Evolutionary conservation across 2,329 filamentous ascomycete species (phyloP), one percentile per base, ranked within the genome.

Genomic region (Colletotrichum eleusines): DNA sequence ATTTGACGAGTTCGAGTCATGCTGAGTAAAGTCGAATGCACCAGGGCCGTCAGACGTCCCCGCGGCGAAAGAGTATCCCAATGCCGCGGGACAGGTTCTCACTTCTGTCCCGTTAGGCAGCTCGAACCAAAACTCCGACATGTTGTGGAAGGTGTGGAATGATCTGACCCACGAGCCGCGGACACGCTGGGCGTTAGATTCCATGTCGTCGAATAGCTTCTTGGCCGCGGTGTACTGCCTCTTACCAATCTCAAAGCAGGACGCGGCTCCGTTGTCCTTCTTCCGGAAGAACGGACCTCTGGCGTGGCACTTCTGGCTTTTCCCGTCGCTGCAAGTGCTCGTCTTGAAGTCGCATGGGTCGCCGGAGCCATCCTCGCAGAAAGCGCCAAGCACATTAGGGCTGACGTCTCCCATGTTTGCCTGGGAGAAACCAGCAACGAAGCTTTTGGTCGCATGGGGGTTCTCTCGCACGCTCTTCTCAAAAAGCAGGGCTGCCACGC

Each of bases 341-440:
- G 94, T 94, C 73, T 93, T 86, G 75, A 91, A 89, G 73, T 87
- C 89, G 80, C 92, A 95, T 77, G 86, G 82, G 74, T 88, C 80
- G 16, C 91, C 91, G 1, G 92, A 89, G 5, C 92, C 93, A 79
- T 95, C 94, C 76, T 97, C 94, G 75, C 95, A 97, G 84, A 90
- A 96, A 5, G 94, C 93, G 3, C 94, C 95, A 1, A 93, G 85
- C 0, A 93, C 88, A 76, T 97, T 97, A 12, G 95, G 95, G 1
- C 91, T 92, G 0, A 94, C 96, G 76, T 98, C 95, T 31, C 94
- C 95, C 63, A 97, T 94, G 76, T 94, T 97, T 35, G 94, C 89
- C 80, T 97, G 94, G 1, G 94, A 96, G 81, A 97, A 98, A 14
- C 94, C 95, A 3, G 94, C 94, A 1, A 97, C 92, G 75, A 97